Evolutionary conservation across 805 yeast genomes (phyloP), one percentile per base, ranked within the genome.

Genomic region (Nakazawaea anatomiae): DNA sequence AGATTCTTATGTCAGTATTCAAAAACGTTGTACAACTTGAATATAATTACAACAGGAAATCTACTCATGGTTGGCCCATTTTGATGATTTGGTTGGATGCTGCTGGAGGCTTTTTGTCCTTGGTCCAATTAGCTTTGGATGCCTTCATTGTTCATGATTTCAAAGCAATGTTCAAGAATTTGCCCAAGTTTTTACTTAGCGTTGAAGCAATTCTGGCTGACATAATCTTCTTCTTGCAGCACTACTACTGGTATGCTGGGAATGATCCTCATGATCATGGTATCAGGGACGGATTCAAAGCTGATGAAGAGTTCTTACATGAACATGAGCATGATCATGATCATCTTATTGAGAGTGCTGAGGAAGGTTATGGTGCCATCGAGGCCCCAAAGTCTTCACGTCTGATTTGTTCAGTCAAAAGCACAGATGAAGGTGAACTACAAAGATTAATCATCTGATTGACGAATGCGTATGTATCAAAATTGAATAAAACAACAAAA

Each of bases 1-100:
- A 68, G 43, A 62, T 67, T 27, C 27, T 52, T 10, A 65, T 67
- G 70, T 61, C 67, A 38, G 60, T 67, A 5, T 64, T 67, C 52
- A 68, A 68, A 49, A 67, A 67, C 51, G 60, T 65, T n/a, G 71
- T 70, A 1, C 72, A 68, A 47, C 55, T 63, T 11, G 30, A 60
- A 6, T 67, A 68, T 55, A 68, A 66, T 45, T 64, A 61, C 48
- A 55, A 58, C 32, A 56, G 72, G 42, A 61, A 67, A 47, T 66
- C 71, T 1, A 68, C 72, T 1, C 69, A 66, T 50, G 71, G 71
- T 7, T 68, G 72, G 72, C 72, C 72, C 8, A 61, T 68, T 12
- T 44, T 58, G 43, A 64, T 67, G 67, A 55, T 67, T 14, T 67
- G 66, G 62, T 52, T 68, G 4, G 71, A 68, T 39, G 57, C 60